Conservation (phyloP, 805 yeast species). For the Wickerhamiella occidentalis region DNA sequence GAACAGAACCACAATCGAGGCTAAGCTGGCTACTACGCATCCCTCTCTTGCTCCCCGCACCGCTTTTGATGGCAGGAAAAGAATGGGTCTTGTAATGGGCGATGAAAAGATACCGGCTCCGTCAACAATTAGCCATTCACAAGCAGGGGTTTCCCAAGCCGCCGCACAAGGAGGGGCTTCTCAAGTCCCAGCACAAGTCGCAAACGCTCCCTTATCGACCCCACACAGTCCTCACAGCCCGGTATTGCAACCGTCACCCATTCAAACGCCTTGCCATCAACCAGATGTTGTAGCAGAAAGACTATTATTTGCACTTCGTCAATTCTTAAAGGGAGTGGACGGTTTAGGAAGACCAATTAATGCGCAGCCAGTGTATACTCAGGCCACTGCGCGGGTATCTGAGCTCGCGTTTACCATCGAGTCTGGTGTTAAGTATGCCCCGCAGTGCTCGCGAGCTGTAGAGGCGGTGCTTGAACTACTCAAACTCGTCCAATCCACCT, state of each 20-base stretch:
- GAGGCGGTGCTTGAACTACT: conserved; percentile 2
- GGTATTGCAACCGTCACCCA: background rate
- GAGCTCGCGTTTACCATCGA: conserved; percentile 4
- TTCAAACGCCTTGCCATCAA: background rate
- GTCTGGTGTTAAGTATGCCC: conserved; percentile 5
- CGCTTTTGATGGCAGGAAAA: conserved; percentile 39
- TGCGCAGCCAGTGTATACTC: background rate
- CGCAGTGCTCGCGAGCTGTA: conserved; percentile 3
- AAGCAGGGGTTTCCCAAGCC: no score
- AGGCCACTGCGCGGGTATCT: conserved; percentile 3
- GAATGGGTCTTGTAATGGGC: conserved; percentile 55
- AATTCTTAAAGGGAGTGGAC: background rate
- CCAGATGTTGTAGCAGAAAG: conserved; percentile 7
- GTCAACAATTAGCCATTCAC: no score
- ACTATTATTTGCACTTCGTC: conserved; percentile 7
- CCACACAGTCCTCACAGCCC: background rate
- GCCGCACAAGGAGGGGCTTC: no score
- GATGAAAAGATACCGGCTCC: conserved; percentile 2
- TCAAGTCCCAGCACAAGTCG: no score
- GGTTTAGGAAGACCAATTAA: background rate
- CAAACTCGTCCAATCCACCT: background rate
- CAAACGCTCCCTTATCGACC: background rate
- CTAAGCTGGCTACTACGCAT: background rate
- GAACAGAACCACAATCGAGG: conserved; percentile 8
- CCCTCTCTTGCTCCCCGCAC: background rate